Conservation (phyloP, 1,284 basidiomycete genomes). For the Golubevia pallescens region DNA sequence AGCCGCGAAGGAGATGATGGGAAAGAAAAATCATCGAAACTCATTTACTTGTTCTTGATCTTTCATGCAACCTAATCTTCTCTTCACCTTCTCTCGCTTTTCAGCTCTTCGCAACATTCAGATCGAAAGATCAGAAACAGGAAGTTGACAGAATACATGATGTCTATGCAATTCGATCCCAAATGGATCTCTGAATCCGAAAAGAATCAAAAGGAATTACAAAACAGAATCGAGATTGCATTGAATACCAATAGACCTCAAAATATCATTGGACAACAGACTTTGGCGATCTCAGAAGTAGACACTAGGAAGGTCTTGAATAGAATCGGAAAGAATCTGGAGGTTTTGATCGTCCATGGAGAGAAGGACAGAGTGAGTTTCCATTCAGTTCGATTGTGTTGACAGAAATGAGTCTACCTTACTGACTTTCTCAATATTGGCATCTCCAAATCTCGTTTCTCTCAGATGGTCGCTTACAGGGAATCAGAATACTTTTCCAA, state of each 20-base stretch:
- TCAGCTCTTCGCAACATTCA: neutral
- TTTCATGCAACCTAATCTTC: slow-evolving; percentile 18
- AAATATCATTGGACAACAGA: slow-evolving; percentile 29
- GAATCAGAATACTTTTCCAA: too few species aligned
- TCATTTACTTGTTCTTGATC: neutral
- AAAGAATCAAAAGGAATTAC: slow-evolving; percentile 11
- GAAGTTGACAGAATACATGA: too few species aligned
- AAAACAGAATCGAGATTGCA: slow-evolving; percentile 16
- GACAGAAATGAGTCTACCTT: too few species aligned
- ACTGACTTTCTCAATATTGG: too few species aligned
- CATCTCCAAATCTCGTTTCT: too few species aligned
- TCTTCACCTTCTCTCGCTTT: neutral
- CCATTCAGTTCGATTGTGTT: too few species aligned
- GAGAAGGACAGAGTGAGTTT: slow-evolving; percentile 40
- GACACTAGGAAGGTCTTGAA: slow-evolving; percentile 24
- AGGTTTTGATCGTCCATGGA: slow-evolving; percentile 46
- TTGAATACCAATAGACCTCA: slow-evolving; percentile 23
- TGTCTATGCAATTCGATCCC: slow-evolving; percentile 24
- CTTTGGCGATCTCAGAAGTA: slow-evolving; percentile 31
- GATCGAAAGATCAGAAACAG: too few species aligned
- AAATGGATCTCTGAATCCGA: slow-evolving; percentile 20
- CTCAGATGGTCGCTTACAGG: too few species aligned
- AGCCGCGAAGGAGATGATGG: too few species aligned
- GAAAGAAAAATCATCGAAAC: neutral
- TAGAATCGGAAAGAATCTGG: slow-evolving; percentile 18